Evolutionary conservation across 306 rosid species (phyloP).

Genomic region (Crotalaria pallida): DNA sequence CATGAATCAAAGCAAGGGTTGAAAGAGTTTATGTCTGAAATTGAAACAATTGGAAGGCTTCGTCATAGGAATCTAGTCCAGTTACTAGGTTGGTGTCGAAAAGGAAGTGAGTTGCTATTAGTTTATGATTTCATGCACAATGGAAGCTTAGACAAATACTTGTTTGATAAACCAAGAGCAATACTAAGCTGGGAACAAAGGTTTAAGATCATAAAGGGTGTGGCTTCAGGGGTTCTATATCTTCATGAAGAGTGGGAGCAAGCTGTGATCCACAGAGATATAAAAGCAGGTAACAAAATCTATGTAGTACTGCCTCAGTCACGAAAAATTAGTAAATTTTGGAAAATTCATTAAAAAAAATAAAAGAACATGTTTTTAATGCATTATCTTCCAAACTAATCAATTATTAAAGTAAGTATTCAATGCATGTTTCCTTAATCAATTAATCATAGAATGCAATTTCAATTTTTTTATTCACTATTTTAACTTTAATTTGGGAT

Average conservation of each 20-base stretch:
- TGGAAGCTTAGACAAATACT: constrained; percentile 55
- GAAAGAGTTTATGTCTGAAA: constrained; percentile 48
- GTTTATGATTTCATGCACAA: constrained; percentile 59
- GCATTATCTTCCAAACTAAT: no score
- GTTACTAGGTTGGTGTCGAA: constrained; percentile 59
- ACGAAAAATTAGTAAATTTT: no score
- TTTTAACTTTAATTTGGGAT: no score
- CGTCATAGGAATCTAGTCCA: constrained; percentile 60
- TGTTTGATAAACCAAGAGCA: constrained; percentile 31
- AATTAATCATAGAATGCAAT: no score
- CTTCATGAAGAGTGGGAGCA: constrained; percentile 65
- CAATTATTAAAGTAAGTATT: no score
- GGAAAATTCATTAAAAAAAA: no score
- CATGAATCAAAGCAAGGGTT: constrained; percentile 52
- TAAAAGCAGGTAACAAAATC: constrained; percentile 47
- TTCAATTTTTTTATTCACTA: no score
- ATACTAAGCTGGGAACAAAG: constrained; percentile 50
- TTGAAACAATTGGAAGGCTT: constrained; percentile 50
- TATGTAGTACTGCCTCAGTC: no score
- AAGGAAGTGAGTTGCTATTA: constrained; percentile 31
- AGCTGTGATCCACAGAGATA: constrained; percentile 60
- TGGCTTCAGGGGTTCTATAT: constrained; percentile 50
- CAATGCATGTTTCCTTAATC: no score
- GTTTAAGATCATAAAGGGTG: constrained; percentile 50
- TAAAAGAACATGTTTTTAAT: no score